Base-by-base conservation (phyloP, 1,284 basidiomycete genomes). In the Heterobasidion parviporum region DNA sequence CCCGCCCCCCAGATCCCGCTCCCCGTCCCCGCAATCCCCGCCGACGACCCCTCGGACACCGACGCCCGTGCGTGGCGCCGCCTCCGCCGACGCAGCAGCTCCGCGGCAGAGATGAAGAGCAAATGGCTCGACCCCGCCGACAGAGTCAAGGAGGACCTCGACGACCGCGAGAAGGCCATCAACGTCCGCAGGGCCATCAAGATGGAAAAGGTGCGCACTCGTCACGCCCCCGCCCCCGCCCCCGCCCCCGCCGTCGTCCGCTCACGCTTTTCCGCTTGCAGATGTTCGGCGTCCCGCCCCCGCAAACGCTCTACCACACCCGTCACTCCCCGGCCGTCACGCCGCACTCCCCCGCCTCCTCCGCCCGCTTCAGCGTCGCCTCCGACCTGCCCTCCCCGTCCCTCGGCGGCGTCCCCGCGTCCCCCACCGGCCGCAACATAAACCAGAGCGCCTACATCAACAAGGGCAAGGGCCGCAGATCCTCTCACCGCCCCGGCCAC, bases 231-330 rank as follows among this genome's bases (percentile, higher is more conserved):
- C 10, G n/a, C n/a, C 38, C 1, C 15, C 38, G 9, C 38, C 15
- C 38, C 15, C 38, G 33, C 9, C n/a, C n/a, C n/a, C 49, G 38
- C n/a, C 36, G 20, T 35, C 51, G 18, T 35, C 15, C 52, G 54
- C 15, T 49, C 52, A 51, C 16, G 44, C 57, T 38, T 47, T 38
- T 51, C 47, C 47, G 26, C 57, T 55, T 6, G 35, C 50, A 92
- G 89, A 77, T 92, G 64, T 91, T 92, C 65, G 89, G 89, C 54
- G 81, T 83, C 35, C 81, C 81, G 6, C 89, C 89, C 41, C 89
- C 89, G 1, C 85, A 87, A 60, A 80, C 76, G 3, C 75, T 91
- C 16, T 90, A 83, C 65, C 83, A 83, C 66, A 82, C 82, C 9
- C 80, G 80, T 36, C 73, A 74, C 26, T 69, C 71, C n/a, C 44